Evolutionary conservation across 2,329 filamentous ascomycete species (phyloP).

Genomic region (Sporothrix dimorphospora): DNA sequence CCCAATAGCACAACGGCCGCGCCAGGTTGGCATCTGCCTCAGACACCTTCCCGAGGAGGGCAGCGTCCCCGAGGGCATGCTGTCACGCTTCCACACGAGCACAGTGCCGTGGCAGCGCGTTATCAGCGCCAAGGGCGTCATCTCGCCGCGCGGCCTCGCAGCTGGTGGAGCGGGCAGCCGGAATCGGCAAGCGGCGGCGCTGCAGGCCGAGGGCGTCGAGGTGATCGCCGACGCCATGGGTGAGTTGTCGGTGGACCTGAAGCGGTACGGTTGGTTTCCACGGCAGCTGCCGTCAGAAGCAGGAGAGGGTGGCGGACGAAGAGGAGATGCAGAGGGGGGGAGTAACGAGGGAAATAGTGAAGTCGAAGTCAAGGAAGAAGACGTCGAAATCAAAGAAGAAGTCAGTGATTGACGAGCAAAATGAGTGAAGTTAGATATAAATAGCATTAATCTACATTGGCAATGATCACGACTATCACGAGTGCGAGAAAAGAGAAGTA

Average conservation of each 20-base stretch:
- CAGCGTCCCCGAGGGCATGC: conserved; percentile 49
- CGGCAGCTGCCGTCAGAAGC: conserved; percentile 51
- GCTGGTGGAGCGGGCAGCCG: conserved; percentile 26
- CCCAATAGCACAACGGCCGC: conserved; percentile 64
- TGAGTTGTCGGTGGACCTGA: conserved; percentile 56
- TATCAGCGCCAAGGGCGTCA: conserved; percentile 82
- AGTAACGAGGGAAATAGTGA: conserved; percentile 35
- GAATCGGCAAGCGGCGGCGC: conserved; percentile 54
- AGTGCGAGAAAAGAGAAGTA: not conserved
- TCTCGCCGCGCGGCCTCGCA: conserved; percentile 66
- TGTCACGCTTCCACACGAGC: conserved; percentile 64
- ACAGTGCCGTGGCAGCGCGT: conserved; percentile 96
- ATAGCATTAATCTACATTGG: not conserved
- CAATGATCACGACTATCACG: not conserved
- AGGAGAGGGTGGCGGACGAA: conserved; percentile 32
- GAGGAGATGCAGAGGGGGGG: conserved; percentile 35
- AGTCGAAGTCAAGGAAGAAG: conserved; percentile 21
- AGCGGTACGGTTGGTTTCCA: conserved; percentile 61
- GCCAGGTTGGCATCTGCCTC: conserved; percentile 88
- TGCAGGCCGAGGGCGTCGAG: conserved; percentile 56
- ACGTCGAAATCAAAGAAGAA: conserved; percentile 15
- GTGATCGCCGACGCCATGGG: conserved; percentile 55
- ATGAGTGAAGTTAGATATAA: not conserved
- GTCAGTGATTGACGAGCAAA: conserved; percentile 3
- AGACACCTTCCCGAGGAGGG: conserved; percentile 67